These are phyloP conservation scores for Tillandsia leiboldiana DNA, from an alignment of 176 grass and related monocot genomes.

Conservation along the genomic window DNA sequence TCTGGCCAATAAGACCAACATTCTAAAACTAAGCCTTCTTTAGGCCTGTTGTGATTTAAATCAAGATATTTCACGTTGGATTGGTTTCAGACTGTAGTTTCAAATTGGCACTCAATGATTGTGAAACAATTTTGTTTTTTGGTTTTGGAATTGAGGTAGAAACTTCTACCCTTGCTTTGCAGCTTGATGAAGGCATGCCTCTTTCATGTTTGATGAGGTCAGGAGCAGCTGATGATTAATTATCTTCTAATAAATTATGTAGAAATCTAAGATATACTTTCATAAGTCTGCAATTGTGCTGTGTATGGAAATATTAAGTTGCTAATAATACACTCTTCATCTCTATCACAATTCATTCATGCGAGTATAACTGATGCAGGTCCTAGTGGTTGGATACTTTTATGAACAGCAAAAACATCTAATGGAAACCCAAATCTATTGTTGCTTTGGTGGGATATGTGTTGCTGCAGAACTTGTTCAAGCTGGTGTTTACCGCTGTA, in stretches of 20 bases:
- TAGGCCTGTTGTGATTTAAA: no score
- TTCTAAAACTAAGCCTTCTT: no score
- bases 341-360: no score
- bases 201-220: background rate
- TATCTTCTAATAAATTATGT: no score
- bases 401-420: constrained; percentile 46
- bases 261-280: background rate
- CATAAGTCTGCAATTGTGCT: background rate
- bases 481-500: constrained; percentile 64
- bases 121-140: no score
- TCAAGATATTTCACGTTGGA: no score
- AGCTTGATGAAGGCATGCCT: background rate
- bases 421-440: constrained; percentile 36
- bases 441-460: constrained; percentile 53
- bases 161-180: background rate
- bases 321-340: background rate
- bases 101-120: no score
- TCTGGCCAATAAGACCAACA: no score
- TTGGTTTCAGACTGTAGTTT: no score
- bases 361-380: constrained; percentile 31
- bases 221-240: background rate
- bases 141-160: no score
- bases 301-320: background rate
- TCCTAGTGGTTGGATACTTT: constrained; percentile 63
- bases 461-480: constrained; percentile 49